Evolutionary conservation across 202 grass and related monocot species (phyloP).

Genomic region (Tripidium arundinaceum): DNA sequence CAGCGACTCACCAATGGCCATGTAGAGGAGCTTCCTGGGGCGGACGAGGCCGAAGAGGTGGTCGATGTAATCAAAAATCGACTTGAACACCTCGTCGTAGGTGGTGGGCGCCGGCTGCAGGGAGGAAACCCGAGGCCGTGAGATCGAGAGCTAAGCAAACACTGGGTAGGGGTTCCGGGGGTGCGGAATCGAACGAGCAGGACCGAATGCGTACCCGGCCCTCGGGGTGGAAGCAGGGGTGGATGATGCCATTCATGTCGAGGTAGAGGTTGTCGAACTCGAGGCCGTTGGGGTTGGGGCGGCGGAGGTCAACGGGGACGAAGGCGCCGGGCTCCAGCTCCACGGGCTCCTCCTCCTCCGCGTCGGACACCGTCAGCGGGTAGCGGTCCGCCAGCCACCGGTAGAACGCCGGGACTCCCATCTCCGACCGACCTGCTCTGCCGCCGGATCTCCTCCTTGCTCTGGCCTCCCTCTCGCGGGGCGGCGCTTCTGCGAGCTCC

Average conservation of each 20-base stretch:
- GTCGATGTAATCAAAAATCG: constrained; percentile 88
- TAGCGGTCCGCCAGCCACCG: no score
- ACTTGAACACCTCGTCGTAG: constrained; percentile 89
- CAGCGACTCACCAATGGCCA: constrained; percentile 76
- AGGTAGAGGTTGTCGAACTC: constrained; percentile 68
- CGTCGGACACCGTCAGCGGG: no score
- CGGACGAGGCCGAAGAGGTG: constrained; percentile 83
- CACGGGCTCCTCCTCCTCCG: no score
- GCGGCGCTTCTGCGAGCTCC: no score
- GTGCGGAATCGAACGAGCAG: no score
- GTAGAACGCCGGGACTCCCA: no score
- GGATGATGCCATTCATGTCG: constrained; percentile 79
- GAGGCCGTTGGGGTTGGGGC: not conserved
- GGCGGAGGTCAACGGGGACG: no score
- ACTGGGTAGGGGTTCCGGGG: not conserved
- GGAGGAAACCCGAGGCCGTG: constrained; percentile 1
- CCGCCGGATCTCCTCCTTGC: no score
- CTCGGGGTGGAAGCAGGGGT: constrained; percentile 73
- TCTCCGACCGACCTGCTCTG: no score
- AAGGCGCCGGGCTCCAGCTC: no score
- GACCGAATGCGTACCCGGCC: constrained; percentile 11
- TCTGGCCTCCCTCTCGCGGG: no score
- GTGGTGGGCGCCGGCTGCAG: constrained; percentile 80
- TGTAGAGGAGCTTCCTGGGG: constrained; percentile 82
- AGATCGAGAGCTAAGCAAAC: not conserved